Evolutionary conservation across 2,329 filamentous ascomycete genomes (phyloP), one percentile per base, ranked within the genome.

Genomic region (Leptographium flavum): DNA sequence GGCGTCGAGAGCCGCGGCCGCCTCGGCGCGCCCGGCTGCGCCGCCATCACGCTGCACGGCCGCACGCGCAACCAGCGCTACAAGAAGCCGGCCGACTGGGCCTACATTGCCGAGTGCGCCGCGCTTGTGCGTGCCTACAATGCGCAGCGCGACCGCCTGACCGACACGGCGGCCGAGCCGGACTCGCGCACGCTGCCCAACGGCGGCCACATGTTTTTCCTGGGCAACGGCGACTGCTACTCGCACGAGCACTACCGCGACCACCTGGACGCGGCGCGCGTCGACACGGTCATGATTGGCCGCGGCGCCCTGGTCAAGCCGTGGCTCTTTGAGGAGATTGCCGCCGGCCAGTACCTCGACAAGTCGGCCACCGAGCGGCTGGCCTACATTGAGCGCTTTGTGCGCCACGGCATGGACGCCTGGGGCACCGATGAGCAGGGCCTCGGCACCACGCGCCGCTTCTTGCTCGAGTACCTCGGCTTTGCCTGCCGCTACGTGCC

Each of bases 271-370:
- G 74, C 90, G 48, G 74, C 85, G 31, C 76, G 77, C 39, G 87
- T 96, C 39, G 90, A 96, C 65, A 79, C 79, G n/a, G 84, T 94
- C 58, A 96, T 98, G 92, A 79, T 96, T 49, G 92, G 81, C n/a
- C 84, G 92, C 49, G 92, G 92, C 46, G 92, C 92, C 10, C 74
- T 98, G 47, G 86, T 96, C 65, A 98, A 98, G 66, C 92, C 92
- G 1, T 98, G 92, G 92, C 71, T 98, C 50, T 98, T 96, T 58
- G 92, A 98, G 63, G 92, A 98, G 64, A 96, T 98, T 45, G 77
- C 85, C 53, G 75, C 79, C 50, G 83, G 84, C 5, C 92, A 96
- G 63, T 95, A 96, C 59, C 76, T 98, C 33, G 92, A 98, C 69
- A 98, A 98, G 63, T 87, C 85, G 3, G 83, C 90, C 3, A 74